Conservation (phyloP, 805 yeast genomes). For the Myxozyma vanderwaltii region DNA sequence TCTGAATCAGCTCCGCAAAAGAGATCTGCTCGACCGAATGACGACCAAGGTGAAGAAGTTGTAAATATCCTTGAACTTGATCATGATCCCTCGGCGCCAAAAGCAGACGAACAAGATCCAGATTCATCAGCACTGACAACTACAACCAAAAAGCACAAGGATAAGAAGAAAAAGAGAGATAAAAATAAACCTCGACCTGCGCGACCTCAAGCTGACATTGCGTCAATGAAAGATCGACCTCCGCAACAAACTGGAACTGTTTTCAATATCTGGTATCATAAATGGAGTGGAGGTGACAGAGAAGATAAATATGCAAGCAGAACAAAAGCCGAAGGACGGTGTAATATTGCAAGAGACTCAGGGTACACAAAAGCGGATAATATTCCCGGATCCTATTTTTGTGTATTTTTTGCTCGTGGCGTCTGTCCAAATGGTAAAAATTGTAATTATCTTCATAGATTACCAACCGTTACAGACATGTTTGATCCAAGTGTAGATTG, state of each 20-base stretch:
- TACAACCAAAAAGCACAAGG: slow-evolving; percentile 5
- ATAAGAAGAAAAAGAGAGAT: slow-evolving; percentile 17
- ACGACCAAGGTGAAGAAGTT: slow-evolving; percentile 30
- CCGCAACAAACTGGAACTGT: slow-evolving; percentile 82
- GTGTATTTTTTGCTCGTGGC: slow-evolving; percentile 87
- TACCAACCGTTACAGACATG: slow-evolving; percentile 64
- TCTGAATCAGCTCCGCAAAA: background rate
- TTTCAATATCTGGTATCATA: slow-evolving; percentile 84
- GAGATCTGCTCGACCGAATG: slow-evolving; percentile 4
- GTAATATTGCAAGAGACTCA: slow-evolving; percentile 62
- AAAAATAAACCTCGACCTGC: slow-evolving; percentile 52
- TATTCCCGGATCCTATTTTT: slow-evolving; percentile 54
- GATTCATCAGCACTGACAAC: background rate
- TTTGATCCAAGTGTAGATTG: slow-evolving; percentile 74
- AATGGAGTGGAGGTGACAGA: slow-evolving; percentile 80
- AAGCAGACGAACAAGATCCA: background rate
- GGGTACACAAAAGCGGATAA: slow-evolving; percentile 76
- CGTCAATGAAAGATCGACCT: slow-evolving; percentile 55
- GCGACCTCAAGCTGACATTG: slow-evolving; percentile 70
- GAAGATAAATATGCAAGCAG: slow-evolving; percentile 43
- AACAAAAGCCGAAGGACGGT: slow-evolving; percentile 59
- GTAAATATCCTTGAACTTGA: slow-evolving; percentile 29
- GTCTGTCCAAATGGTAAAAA: slow-evolving; percentile 70
- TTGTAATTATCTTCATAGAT: slow-evolving; percentile 76
- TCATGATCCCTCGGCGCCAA: slow-evolving; percentile 17